Base-by-base conservation (phyloP, 139 green algal genomes). In the Gonium pectorale region DNA sequence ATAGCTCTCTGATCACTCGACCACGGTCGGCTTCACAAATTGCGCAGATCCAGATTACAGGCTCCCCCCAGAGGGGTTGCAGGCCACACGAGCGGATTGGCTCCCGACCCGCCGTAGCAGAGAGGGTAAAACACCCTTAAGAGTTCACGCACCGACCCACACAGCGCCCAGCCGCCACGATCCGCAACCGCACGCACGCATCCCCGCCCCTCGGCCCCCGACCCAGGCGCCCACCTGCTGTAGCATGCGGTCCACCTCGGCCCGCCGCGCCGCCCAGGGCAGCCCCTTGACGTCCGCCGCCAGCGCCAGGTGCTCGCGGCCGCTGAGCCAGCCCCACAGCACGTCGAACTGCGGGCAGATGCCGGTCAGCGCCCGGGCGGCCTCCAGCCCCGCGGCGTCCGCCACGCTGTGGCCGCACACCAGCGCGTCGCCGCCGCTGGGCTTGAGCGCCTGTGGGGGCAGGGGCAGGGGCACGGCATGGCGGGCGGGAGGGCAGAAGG, bases 291-390 rank as follows among this genome's bases (percentile, higher is more conserved):
- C 87, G 64, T 83, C 85, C 54, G 86, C 80, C 84, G 86, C 83
- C 51, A 91, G 81, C 52, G 51, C 67, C 79, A 93, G 84, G 85
- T 93, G 90, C 77, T 93, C 90, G 4, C 66, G 52, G 27, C 90
- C 90, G 29, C 88, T 95, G 44, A 98, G 91, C 41, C 92, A 86
- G 1, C 88, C 89, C 94, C 94, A 98, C 83, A 96, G 89, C 41
- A 98, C 91, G 66, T 98, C 95, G 82, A 97, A 97, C 90, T 98
- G 95, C 0, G 95, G 94, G 86, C 95, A 98, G 21, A 98, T 90
- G 13, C 95, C 95, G 37, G 91, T 93, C 26, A 91, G 51, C 31
- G 54, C 60, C 0, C 89, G 81, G 2, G 79, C 86, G 1, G 63
- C 56, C 7, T 85, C 68, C 68, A 91, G 80, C 31, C 90, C 90